Percentiles rank a stretch among this genome's conserved stretches.
Conservation (phyloP, 1,284 basidiomycete species). For the Puccinia polysora region DNA sequence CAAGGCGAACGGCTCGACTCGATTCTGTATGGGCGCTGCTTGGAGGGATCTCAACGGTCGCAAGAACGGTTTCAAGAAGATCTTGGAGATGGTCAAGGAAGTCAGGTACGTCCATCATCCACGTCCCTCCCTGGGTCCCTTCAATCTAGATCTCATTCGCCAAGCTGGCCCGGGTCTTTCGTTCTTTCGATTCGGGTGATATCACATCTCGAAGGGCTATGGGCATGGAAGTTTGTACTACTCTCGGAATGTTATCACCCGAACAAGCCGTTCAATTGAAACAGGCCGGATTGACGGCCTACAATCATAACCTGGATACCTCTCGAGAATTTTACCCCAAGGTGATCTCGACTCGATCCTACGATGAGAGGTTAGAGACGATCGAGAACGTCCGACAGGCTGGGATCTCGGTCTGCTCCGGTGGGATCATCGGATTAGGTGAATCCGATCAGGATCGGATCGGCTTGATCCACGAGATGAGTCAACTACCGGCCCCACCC, state of each 20-base stretch:
- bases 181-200: neutral
- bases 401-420: slow-evolving; percentile 94
- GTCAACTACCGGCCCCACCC: slow-evolving; percentile 80
- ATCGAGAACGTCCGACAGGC: slow-evolving; percentile 85
- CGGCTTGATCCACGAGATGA: slow-evolving; percentile 89
- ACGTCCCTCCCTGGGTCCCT: neutral
- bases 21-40: slow-evolving; percentile 99
- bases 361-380: slow-evolving; percentile 86
- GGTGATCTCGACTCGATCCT: slow-evolving; percentile 90
- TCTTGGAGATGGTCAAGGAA: slow-evolving; percentile 80
- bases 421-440: slow-evolving; percentile 90
- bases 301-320: slow-evolving; percentile 98
- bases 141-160: neutral
- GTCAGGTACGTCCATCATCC: slow-evolving; percentile 56
- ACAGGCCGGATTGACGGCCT: slow-evolving; percentile 91
- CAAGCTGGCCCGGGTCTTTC: neutral
- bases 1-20: slow-evolving; percentile 90
- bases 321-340: slow-evolving; percentile 93
- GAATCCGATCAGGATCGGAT: slow-evolving; percentile 86
- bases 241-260: slow-evolving; percentile 88
- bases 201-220: slow-evolving; percentile 49
- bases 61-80: slow-evolving; percentile 89
- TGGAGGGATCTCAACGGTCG: slow-evolving; percentile 92
- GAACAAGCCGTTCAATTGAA: slow-evolving; percentile 91
- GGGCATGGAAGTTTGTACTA: slow-evolving; percentile 77